These are phyloP conservation scores for Daldinia sp. DNA, from an alignment of 2,329 filamentous ascomycete species.

Conservation along the genomic window DNA sequence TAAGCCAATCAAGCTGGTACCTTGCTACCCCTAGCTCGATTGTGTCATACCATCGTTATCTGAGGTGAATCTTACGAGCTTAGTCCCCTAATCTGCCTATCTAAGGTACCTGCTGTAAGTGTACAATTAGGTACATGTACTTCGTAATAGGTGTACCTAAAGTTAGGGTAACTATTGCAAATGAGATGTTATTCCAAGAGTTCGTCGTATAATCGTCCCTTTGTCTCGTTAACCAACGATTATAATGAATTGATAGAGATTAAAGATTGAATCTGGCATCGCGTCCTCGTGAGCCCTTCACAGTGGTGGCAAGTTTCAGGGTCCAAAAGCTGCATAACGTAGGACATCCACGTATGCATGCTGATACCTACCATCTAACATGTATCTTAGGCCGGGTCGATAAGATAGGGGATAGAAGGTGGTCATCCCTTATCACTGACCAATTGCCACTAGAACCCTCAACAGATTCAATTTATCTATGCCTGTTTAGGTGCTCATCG, in stretches of 20 bases:
- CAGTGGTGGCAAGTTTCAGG: slow-evolving; percentile 36
- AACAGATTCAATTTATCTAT: slow-evolving; percentile 31
- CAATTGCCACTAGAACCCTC: slow-evolving; percentile 36
- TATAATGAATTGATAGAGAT: not conserved
- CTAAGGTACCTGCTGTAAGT: not conserved
- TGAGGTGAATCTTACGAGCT: slow-evolving; percentile 34
- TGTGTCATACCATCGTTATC: slow-evolving; percentile 43
- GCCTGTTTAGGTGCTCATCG: slow-evolving; percentile 40
- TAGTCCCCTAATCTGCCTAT: not conserved
- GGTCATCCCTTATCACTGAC: slow-evolving; percentile 36
- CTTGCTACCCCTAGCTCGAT: slow-evolving; percentile 34
- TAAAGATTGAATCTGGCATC: not conserved
- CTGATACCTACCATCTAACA: not conserved
- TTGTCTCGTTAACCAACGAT: not conserved
- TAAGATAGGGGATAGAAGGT: slow-evolving; percentile 32
- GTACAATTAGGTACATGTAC: not conserved
- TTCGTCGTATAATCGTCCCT: not conserved
- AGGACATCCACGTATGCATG: slow-evolving; percentile 32
- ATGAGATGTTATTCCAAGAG: not conserved
- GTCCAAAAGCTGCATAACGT: slow-evolving; percentile 37
- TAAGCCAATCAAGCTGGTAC: slow-evolving; percentile 34
- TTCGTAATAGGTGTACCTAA: not conserved
- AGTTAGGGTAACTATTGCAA: not conserved
- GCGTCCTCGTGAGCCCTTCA: not conserved
- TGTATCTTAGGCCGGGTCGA: slow-evolving; percentile 22